A percentile compares a stretch with the other conserved stretches of the same genome.
phyloP scores from a whole-genome alignment of 148 eudicot genomes.

The Camellia lanceoleosa region DNA sequence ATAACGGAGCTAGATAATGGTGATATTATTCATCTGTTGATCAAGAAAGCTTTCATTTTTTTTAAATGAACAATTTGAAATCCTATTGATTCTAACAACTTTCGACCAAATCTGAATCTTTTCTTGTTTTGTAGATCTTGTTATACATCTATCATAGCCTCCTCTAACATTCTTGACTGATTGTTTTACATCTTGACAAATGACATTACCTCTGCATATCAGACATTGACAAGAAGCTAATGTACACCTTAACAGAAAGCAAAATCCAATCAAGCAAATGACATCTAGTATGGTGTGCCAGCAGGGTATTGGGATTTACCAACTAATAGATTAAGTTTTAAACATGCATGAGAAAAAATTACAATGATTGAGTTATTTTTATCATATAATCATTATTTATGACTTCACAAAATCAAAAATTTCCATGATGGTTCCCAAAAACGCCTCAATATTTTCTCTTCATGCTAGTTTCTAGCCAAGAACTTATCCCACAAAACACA shows the following conservation, averaged over 20 bases:
- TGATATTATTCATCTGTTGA: too few relatives aligned
- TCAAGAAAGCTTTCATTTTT: too few relatives aligned
- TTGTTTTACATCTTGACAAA: background rate
- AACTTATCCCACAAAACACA: background rate
- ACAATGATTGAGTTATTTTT: background rate
- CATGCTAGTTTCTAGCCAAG: slow-evolving; percentile 3
- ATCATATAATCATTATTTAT: background rate
- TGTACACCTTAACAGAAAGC: background rate
- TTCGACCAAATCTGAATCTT: background rate
- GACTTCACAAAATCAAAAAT: background rate
- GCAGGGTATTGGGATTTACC: slow-evolving; percentile 4
- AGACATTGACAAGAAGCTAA: background rate
- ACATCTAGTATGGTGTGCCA: background rate
- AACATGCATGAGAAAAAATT: background rate
- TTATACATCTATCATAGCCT: too few relatives aligned
- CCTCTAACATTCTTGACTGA: too few relatives aligned
- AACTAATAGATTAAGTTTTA: background rate
- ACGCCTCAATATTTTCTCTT: background rate
- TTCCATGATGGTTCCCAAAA: background rate
- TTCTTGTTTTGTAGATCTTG: background rate
- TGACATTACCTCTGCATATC: background rate
- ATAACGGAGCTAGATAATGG: background rate
- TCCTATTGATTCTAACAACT: too few relatives aligned
- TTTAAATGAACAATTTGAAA: too few relatives aligned
- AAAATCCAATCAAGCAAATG: background rate